A percentile compares a stretch with the other conserved stretches of the same genome.
phyloP scores from a whole-genome alignment of 208 protist genomes.

The Trypanosomatidae sp. region DNA sequence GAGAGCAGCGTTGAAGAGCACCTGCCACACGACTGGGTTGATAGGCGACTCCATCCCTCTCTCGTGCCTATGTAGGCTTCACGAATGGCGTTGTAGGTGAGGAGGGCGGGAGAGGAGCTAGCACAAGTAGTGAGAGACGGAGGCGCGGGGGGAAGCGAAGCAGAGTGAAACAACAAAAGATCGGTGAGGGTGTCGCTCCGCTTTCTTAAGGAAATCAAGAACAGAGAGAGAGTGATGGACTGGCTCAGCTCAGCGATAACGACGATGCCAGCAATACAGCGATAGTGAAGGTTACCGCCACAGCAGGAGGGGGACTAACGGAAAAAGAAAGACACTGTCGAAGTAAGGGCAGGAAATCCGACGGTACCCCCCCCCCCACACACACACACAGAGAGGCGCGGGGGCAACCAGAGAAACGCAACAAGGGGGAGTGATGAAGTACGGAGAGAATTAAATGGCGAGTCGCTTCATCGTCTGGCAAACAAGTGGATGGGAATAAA shows the following conservation, averaged over 20 bases:
- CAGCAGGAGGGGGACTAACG: neutral
- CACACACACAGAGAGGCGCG: neutral
- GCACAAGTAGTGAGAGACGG: neutral
- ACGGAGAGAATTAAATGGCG: neutral
- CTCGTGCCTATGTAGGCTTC: neutral
- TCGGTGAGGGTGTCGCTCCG: neutral
- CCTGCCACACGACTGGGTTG: conserved; percentile 69
- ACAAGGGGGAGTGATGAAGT: neutral
- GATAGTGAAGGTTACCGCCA: neutral
- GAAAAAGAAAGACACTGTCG: conserved; percentile 11
- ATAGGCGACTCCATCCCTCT: conserved; percentile 84
- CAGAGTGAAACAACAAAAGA: neutral
- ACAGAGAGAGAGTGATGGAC: neutral
- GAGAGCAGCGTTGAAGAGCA: conserved; percentile 64
- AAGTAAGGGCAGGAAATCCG: neutral
- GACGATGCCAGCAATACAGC: neutral
- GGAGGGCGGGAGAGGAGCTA: neutral
- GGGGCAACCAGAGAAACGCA: neutral
- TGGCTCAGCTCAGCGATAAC: neutral
- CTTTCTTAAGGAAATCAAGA: neutral
- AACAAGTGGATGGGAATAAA: neutral
- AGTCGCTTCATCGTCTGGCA: neutral
- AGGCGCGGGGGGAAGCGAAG: neutral
- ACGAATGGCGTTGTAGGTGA: neutral
- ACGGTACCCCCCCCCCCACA: neutral